A percentile compares a stretch with the other conserved stretches of the same genome.
phyloP scores from a whole-genome alignment of 2,329 filamentous ascomycete genomes.

The Kalmusia sp. region DNA sequence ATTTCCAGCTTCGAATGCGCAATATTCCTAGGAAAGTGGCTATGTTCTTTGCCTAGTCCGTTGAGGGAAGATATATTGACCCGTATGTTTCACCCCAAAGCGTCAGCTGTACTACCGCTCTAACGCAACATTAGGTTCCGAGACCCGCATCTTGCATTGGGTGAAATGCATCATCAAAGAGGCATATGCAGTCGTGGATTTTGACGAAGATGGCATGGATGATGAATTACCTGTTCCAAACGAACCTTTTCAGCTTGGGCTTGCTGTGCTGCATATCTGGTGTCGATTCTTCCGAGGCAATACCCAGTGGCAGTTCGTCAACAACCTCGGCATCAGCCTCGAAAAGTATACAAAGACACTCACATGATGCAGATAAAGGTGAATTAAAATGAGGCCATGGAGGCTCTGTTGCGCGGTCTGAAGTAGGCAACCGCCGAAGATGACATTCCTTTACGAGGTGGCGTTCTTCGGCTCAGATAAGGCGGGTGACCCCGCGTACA shows the following conservation, averaged over 20 bases:
- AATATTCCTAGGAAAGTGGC: conserved; percentile 61
- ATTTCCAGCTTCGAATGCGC: conserved; percentile 63
- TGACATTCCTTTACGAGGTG: conserved; percentile 1
- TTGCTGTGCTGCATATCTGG: conserved; percentile 56
- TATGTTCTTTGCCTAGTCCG: conserved; percentile 37
- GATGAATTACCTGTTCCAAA: conserved; percentile 18
- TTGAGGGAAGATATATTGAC: conserved; percentile 22
- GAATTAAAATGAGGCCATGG: conserved; percentile 1
- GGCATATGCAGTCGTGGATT: conserved; percentile 48
- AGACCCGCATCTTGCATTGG: conserved; percentile 57
- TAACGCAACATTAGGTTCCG: conserved; percentile 28
- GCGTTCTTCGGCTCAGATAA: conserved; percentile 2
- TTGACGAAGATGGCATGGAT: conserved; percentile 25
- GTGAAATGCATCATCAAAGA: conserved; percentile 56
- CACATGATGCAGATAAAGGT: too few species aligned
- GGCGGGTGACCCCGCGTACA: conserved; percentile 1
- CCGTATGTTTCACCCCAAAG: conserved; percentile 13
- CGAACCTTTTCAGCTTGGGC: conserved; percentile 42
- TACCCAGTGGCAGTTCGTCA: conserved; percentile 58
- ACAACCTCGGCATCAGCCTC: conserved; percentile 53
- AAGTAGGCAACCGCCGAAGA: neutral
- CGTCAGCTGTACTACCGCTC: neutral
- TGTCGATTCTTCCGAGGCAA: conserved; percentile 57
- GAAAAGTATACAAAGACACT: conserved; percentile 31
- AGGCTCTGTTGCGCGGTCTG: neutral